A percentile compares a stretch with the other conserved stretches of the same genome.
phyloP scores from a whole-genome alignment of 2,329 filamentous ascomycete genomes.

The Cladosporium austrohemisphaericum region DNA sequence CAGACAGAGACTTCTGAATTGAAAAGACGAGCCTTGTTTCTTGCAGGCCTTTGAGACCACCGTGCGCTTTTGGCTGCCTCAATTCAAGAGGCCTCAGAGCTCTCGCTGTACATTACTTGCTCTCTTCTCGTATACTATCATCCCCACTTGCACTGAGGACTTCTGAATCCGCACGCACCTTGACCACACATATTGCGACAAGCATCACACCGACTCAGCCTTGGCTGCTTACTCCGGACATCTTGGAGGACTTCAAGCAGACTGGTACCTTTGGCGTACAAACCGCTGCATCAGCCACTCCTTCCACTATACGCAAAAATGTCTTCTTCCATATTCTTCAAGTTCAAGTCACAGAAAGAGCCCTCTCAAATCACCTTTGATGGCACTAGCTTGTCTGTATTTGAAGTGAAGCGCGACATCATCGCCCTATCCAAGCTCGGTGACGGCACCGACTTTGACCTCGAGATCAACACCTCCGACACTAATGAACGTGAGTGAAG shows the following conservation, averaged over 20 bases:
- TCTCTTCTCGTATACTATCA: constrained; percentile 12
- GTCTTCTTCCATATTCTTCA: constrained; percentile 98
- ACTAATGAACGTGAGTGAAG: constrained; percentile 73
- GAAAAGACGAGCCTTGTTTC: constrained; percentile 15
- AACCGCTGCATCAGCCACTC: background rate
- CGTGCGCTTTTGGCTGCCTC: constrained; percentile 15
- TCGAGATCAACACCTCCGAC: constrained; percentile 91
- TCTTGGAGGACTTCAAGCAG: background rate
- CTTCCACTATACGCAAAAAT: constrained; percentile 51
- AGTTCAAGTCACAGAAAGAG: constrained; percentile 98
- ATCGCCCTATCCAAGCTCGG: constrained; percentile 91
- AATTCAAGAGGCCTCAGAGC: constrained; percentile 13
- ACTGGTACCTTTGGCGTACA: background rate
- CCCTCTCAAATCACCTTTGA: constrained; percentile 93
- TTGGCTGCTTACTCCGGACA: background rate
- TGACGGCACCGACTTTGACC: constrained; percentile 93
- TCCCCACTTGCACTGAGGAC: constrained; percentile 15
- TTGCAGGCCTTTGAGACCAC: constrained; percentile 15
- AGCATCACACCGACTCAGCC: constrained; percentile 1
- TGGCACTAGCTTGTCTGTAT: constrained; percentile 95
- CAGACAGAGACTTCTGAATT: constrained; percentile 18
- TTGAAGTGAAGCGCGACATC: constrained; percentile 98
- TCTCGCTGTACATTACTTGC: constrained; percentile 16
- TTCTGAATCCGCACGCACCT: constrained; percentile 7
- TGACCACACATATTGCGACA: constrained; percentile 5